These are phyloP conservation scores for Sisymbrium altissimum DNA, from an alignment of 345 rosid genomes.

Conservation along the genomic window DNA sequence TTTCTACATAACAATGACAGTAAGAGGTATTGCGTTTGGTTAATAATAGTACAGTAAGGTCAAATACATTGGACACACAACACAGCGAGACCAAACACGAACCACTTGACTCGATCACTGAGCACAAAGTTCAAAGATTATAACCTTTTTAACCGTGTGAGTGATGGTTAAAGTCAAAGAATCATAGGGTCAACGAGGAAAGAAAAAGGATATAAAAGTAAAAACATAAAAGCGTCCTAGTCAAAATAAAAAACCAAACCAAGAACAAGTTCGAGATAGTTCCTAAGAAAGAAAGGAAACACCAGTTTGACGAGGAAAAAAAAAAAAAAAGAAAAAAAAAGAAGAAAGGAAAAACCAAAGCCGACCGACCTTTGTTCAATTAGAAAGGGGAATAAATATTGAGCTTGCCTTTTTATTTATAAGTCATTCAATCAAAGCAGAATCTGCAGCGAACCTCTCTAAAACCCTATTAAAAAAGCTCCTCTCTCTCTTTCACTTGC, in stretches of 20 bases:
- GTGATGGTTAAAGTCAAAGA: background rate
- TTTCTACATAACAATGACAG: no score
- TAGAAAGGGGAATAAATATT: background rate
- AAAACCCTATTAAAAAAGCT: slow-evolving; percentile 27
- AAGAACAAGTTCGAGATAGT: background rate
- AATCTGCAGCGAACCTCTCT: slow-evolving; percentile 26
- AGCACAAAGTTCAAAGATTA: background rate
- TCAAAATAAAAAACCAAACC: background rate
- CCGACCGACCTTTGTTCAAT: background rate
- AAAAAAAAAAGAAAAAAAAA: no score
- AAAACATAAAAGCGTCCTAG: background rate
- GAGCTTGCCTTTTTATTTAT: background rate
- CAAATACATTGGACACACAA: no score
- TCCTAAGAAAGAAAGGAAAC: background rate
- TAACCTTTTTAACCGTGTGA: background rate
- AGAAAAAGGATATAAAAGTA: background rate
- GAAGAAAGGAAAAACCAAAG: background rate
- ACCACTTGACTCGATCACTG: background rate
- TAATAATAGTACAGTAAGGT: no score
- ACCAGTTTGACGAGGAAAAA: no score
- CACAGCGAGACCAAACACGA: background rate
- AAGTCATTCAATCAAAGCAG: background rate
- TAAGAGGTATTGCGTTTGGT: no score
- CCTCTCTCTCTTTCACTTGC: background rate
- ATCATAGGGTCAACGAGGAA: background rate